Base-by-base conservation (phyloP, 1,284 basidiomycete genomes). In the Trichosporon asahii region DNA sequence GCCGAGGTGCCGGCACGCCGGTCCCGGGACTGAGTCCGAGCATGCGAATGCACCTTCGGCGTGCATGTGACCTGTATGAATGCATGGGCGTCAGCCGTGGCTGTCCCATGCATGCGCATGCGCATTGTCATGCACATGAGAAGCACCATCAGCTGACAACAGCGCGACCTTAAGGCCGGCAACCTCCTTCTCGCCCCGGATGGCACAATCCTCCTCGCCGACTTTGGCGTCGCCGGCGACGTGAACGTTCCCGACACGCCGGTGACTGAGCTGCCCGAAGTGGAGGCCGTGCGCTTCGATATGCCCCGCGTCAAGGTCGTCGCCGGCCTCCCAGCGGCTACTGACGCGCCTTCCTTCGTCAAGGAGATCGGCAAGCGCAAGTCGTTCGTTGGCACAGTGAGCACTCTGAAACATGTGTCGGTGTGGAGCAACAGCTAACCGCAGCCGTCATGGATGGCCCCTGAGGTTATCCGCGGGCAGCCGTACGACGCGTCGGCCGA, bases 391-490 rank as follows among this genome's bases (percentile, higher is more conserved):
- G 96, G 95, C 0, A 98, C 95, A 0, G 79, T 80, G 68, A 69
- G 79, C n/a, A n/a, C n/a, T 73, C 12, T 49, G 18, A 21, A 15
- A 61, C 14, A 44, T 65, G 40, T 35, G 9, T 31, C 27, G 14
- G 21, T 49, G n/a, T 4, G 18, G 15, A 12, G 18, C 23, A 18
- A 18, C 1, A 29, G 44, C 72, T 73, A 64, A 69, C 37, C n/a
- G 3, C 65, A 80, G 80, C 95, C 95, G 0, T 92, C 94, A 77
- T 98, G 95, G 95, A 98, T 98, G 96, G 95, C 95, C 0, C 95
- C 95, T 0, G 96, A 98, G 82, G 92, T 98, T 9, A 91, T 96
- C 14, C 88, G 89, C 23, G 89, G 91, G 6, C 89, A 92, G 44
- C 87, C 89, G 37, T 98, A 98, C 82, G 95, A 98, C 78, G 90